Percentiles rank a stretch among this genome's conserved stretches.
phyloP scores from a whole-genome alignment of 2,329 filamentous ascomycete genomes.

The Paraphoma sp. region DNA sequence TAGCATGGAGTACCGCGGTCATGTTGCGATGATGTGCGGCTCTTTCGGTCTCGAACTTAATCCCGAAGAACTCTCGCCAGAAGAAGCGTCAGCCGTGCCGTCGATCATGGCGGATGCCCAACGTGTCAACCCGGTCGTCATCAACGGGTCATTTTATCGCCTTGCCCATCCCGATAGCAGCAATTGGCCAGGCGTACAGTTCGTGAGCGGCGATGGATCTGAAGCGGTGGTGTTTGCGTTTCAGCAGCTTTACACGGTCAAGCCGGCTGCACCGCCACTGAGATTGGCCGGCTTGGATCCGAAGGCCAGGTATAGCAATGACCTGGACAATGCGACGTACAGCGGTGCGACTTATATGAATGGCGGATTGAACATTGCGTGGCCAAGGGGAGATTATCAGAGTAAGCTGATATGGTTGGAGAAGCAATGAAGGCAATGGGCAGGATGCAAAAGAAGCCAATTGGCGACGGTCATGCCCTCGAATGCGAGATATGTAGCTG shows the following conservation, averaged over 20 bases:
- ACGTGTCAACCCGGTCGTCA: slow-evolving; percentile 65
- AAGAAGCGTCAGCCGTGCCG: slow-evolving; percentile 62
- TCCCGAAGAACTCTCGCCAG: slow-evolving; percentile 58
- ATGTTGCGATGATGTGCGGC: slow-evolving; percentile 73
- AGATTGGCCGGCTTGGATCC: slow-evolving; percentile 65
- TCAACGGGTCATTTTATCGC: slow-evolving; percentile 66
- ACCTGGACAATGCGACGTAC: slow-evolving; percentile 60
- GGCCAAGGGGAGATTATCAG: slow-evolving; percentile 60
- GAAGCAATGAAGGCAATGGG: slow-evolving; percentile 29
- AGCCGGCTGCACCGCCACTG: slow-evolving; percentile 62
- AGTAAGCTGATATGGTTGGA: slow-evolving; percentile 65
- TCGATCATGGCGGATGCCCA: slow-evolving; percentile 62
- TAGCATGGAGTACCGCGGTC: slow-evolving; percentile 66
- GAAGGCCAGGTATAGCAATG: slow-evolving; percentile 57
- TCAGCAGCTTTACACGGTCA: slow-evolving; percentile 61
- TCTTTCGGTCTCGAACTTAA: slow-evolving; percentile 71
- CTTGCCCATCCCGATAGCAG: slow-evolving; percentile 64
- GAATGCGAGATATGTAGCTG: too few species aligned
- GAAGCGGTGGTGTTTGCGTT: slow-evolving; percentile 66
- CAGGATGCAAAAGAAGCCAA: neutral
- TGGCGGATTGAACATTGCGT: slow-evolving; percentile 62
- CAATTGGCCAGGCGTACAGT: slow-evolving; percentile 68
- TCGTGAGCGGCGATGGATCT: slow-evolving; percentile 60
- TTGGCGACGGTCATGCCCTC: neutral
- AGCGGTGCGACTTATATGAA: slow-evolving; percentile 70